A percentile compares a stretch with the other conserved stretches of the same genome.
phyloP scores from a whole-genome alignment of 1,284 basidiomycete species.

The Leucoagaricus sp. region DNA sequence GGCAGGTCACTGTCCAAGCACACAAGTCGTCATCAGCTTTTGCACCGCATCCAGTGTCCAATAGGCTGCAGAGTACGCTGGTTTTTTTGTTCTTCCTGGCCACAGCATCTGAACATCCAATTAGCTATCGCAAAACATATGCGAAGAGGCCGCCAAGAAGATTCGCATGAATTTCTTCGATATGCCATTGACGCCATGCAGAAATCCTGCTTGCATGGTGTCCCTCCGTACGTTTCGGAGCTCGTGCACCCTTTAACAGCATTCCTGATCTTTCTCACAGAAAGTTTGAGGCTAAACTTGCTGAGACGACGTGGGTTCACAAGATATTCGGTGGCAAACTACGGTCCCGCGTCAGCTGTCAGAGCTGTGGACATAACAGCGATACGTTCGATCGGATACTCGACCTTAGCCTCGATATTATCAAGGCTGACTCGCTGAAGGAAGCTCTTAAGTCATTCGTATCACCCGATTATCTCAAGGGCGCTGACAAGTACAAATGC shows the following conservation, averaged over 20 bases:
- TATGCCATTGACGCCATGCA: constrained; percentile 94
- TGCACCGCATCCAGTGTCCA: constrained; percentile 63
- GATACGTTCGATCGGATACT: constrained; percentile 97
- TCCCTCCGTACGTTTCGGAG: constrained; percentile 71
- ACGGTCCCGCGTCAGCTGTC: constrained; percentile 92
- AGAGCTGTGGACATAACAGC: constrained; percentile 82
- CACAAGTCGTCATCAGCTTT: constrained; percentile 49
- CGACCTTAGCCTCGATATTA: constrained; percentile 90
- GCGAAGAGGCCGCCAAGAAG: constrained; percentile 92
- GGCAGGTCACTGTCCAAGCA: constrained; percentile 53
- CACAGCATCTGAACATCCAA: background rate
- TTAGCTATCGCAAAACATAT: constrained; percentile 91
- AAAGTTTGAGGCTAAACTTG: constrained; percentile 77
- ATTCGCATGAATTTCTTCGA: constrained; percentile 97
- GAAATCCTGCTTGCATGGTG: constrained; percentile 76
- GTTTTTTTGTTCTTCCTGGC: background rate
- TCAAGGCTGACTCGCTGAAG: constrained; percentile 61
- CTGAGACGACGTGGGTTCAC: constrained; percentile 93
- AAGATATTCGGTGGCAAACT: constrained; percentile 92
- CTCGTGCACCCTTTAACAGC: constrained; percentile 6
- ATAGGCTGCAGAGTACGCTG: constrained; percentile 67
- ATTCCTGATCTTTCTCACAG: constrained; percentile 39
- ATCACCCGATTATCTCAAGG: constrained; percentile 81
- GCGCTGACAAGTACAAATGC: constrained; percentile 97
- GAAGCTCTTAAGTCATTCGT: constrained; percentile 86